Evolutionary conservation across 2,329 filamentous ascomycete species (phyloP), one percentile per base, ranked within the genome.

Genomic region (Xylariaceae sp.): DNA sequence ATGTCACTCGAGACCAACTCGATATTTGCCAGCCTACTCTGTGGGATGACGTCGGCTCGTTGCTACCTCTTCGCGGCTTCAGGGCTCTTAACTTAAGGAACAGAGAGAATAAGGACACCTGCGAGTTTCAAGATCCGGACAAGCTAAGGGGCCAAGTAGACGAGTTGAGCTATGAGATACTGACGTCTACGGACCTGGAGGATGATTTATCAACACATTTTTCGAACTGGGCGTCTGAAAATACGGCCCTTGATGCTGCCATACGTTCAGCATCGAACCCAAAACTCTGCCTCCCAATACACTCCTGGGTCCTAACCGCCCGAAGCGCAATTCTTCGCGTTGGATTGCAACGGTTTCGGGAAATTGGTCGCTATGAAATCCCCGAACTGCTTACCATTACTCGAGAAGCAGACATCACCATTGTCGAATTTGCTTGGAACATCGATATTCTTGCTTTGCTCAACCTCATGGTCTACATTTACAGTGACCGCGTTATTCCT

Each of bases 381-480:
- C 70, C 82, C 1, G 87, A 91, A 37, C 57, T 85, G 0, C 69
- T 90, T 7, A 74, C 72, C 0, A 78, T 91, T 19, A 76, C 77
- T 51, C 72, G 79, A 31, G 73, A 62, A 1, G 69, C 78, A 19
- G 78, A 78, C 4, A 80, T 77, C 44, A 72, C 77, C 1, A 55
- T 85, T 7, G 66, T 96, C 26, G 79, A 81, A 0, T 86, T 97
- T 50, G 74, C 82, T 26, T 80, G 80, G 8, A 72, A 82, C 1
- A 65, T 92, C 9, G 91, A 96, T 66, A 78, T 94, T 39, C 76
- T 95, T 35, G 87, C 89, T 0, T 67, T 96, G 5, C 74, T 96
- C 54, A 92, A 96, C 62, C 63, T 97, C 7, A 81, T 87, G 1
- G 75, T 92, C 7, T 96, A 89, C 64, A 68, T 87, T 6, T 97